Conservation (phyloP, 345 rosid species). For the Zanthoxylum bungeanum region DNA sequence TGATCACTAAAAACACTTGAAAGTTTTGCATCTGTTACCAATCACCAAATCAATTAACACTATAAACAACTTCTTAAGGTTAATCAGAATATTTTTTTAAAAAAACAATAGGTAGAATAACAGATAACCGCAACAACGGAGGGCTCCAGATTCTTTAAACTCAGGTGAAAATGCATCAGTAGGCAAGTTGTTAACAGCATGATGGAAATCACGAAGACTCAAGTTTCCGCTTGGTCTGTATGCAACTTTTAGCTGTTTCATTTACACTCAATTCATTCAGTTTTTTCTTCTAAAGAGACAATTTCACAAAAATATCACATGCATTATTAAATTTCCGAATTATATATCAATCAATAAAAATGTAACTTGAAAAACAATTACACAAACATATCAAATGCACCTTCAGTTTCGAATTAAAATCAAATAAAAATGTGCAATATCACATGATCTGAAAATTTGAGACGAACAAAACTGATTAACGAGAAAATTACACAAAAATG, state of each 20-base stretch:
- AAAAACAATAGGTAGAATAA: constrained; percentile 4
- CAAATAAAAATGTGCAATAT: background rate
- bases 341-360: background rate
- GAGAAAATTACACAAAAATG: background rate
- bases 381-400: constrained; percentile 4
- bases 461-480: background rate
- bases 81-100: background rate
- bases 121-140: constrained; percentile 35
- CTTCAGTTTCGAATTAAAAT: background rate
- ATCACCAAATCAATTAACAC: constrained; percentile 5
- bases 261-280: background rate
- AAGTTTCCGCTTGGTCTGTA: constrained; percentile 62
- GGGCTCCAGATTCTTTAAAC: constrained; percentile 45
- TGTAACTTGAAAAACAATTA: background rate
- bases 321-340: background rate
- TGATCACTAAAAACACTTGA: constrained; percentile 60
- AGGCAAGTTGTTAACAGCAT: constrained; percentile 68
- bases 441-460: background rate
- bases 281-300: too few species aligned
- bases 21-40: constrained; percentile 48
- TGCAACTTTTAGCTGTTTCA: constrained; percentile 56
- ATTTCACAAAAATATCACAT: constrained; percentile 5
- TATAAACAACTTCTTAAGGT: background rate
- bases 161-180: constrained; percentile 56
- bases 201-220: constrained; percentile 74